Conservation (phyloP, 75 land plant genomes). For the Larix kaempferi region DNA sequence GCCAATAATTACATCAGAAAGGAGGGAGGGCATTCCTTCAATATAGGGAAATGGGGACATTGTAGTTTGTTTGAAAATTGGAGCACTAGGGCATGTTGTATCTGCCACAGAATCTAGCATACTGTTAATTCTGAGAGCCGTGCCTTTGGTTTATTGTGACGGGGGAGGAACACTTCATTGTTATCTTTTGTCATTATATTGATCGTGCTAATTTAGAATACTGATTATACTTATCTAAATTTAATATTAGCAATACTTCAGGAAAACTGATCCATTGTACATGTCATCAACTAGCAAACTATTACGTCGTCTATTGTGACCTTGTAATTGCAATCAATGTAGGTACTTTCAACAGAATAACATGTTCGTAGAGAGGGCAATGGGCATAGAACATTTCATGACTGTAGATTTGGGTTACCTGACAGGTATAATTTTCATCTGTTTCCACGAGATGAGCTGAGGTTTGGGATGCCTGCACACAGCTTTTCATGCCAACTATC, state of each 20-base stretch:
- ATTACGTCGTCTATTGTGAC: background rate
- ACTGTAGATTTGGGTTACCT: conserved; percentile 6
- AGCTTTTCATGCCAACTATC: conserved; percentile 74
- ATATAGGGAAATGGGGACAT: too few relatives aligned
- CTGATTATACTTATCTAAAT: background rate
- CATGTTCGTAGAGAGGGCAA: background rate
- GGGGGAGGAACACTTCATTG: background rate
- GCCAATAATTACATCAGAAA: background rate
- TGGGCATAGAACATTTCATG: background rate
- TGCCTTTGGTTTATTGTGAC: background rate
- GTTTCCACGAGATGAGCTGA: conserved; percentile 75
- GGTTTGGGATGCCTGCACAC: conserved; percentile 57
- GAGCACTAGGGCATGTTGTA: too few relatives aligned
- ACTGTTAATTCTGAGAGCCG: background rate
- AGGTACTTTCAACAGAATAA: background rate
- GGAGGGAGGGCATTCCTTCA: background rate
- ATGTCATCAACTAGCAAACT: background rate
- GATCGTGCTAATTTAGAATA: background rate
- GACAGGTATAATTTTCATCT: conserved; percentile 84
- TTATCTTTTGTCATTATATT: too few relatives aligned
- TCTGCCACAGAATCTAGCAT: too few relatives aligned
- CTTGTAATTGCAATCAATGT: background rate
- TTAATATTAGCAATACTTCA: background rate
- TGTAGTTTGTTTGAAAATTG: too few relatives aligned
- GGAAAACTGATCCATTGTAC: background rate